Evolutionary conservation across 805 yeast genomes (phyloP), one percentile per base, ranked within the genome.

Genomic region (Teunomyces kruisii): DNA sequence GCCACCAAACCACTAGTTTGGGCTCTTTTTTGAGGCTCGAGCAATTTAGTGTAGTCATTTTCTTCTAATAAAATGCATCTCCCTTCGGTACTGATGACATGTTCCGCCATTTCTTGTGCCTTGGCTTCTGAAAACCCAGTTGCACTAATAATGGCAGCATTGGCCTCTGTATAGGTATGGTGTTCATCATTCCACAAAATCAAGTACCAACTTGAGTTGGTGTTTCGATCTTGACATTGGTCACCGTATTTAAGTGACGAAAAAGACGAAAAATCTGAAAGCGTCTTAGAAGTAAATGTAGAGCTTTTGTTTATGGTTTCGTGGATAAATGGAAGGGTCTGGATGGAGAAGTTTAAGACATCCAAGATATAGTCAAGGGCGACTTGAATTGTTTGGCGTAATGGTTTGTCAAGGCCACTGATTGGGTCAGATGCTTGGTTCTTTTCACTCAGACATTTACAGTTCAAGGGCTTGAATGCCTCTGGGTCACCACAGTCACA

Each of bases 181-280:
- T 71, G 74, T 55, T 87, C 94, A 57, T 87, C 95, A 59, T 87
- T 87, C 86, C 91, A 87, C n/a, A 85, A 68, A 16, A 83, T 57
- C 27, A 86, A 67, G 33, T 70, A 64, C 67, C 76, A 82, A 32
- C 42, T 39, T 10, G 68, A 46, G 10, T 45, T 40, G 1, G 70
- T 47, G 52, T 75, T 72, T 7, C 15, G 16, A 51, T 74, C 79
- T 8, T 41, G 48, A 17, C 19, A 26, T 0, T 51, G 61, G 0
- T 57, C 60, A 9, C 67, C 70, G 45, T 75, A 75, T 19, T 50
- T 53, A 15, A 49, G 50, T 3, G 49, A 35, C 0, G 75, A 68
- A 6, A 74, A 58, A 3, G 62, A 51, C 2, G 75, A 56, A 12
- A 51, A 42, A 27, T 71, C 59, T 2, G 76, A 68, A 16, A 64